Base-by-base conservation (phyloP, 2,329 filamentous ascomycete species). In the Teratosphaeriaceae sp. region DNA sequence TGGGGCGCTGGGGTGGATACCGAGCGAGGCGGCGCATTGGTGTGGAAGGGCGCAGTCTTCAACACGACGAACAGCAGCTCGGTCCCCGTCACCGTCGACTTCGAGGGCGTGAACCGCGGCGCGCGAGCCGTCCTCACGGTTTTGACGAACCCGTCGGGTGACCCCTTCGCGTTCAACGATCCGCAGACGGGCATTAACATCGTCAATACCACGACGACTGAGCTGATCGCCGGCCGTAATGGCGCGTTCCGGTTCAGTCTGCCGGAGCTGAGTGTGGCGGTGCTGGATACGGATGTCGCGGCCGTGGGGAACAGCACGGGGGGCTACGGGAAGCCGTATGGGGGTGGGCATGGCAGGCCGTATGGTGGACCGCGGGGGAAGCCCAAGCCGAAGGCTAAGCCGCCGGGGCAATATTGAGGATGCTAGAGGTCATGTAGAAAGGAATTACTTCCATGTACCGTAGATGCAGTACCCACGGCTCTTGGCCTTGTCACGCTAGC, bases 211-310 rank as follows among this genome's bases (percentile, higher is more conserved):
- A 64, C 58, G 1, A 67, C 60, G 9, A 58, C 53, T 0, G 59
- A 61, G 0, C 35, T 76, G 24, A 62, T 58, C 51, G 74, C 71
- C 2, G 69, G 66, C 16, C 54, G 56, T 8, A 62, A 67, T 19
- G 76, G 77, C 2, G 58, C 54, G 1, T 78, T 79, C 51, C 60
- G 62, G 38, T 80, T 80, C 48, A 64, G 56, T 19, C 44, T 80
- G 52, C 75, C 75, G 0, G 63, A 76, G 49, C 55, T 79, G 41
- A 79, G 75, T 52, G 70, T 80, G 36, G 75, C 74, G 13, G 70
- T 80, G 2, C 55, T 80, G 38, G 73, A 77, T 11, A 41, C 39
- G 8, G 39, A 34, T 23, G 18, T 23, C 5, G 9, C 21, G 6
- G 11, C n/a, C n/a, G 15, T 12, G n/a, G n/a, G n/a, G n/a, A n/a